Evolutionary conservation across 352 stramenopile genomes (phyloP), one percentile per base, ranked within the genome.

Genomic region (Albugo laibachii): DNA sequence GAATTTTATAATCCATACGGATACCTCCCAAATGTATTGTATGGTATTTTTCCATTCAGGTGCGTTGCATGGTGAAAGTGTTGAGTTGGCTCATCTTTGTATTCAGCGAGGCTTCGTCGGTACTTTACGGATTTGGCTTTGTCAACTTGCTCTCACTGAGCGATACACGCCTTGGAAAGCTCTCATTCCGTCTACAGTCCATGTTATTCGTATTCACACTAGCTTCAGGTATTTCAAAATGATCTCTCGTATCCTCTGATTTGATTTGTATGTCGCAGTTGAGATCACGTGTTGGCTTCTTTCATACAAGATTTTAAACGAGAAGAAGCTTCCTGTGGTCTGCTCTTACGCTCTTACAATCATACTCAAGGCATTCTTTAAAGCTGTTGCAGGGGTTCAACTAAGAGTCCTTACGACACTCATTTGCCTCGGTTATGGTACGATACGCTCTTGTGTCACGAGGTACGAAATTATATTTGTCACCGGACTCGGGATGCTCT

Each of bases 31-130:
- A 76, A 67, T 15, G 52, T 89, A 34, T 61, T 91, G 24, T 88
- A 73, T 34, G 80, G 78, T 14, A 62, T 91, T 24, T 79, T 83
- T 47, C 77, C 73, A 11, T 91, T 93, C 66, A 88, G 76, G 79
- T 92, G 61, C 41, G 61, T 36, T 48, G 13, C 46, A 27, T 59
- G 27, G 39, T 44, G 8, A 13, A n/a, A 10, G 24, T 8, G 34
- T 13, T 39, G 48, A 19, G n/a, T 21, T 15, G 15, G 34, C 16
- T 55, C 47, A 44, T 47, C 46, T 48, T 48, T 36, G 16, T 37
- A 14, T 56, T 11, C 14, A 92, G 79, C 52, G 79, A 65, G 3
- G 54, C 74, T 13, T 57, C 88, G 15, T 79, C 71, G 20, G 37
- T 87, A 11, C 56, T 83, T 39, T 95, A 92, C 53, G 57, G 68